A percentile compares a stretch with the other conserved stretches of the same genome.
Conservation (phyloP, 257 asterid genomes). For the Nemophila menziesii region DNA sequence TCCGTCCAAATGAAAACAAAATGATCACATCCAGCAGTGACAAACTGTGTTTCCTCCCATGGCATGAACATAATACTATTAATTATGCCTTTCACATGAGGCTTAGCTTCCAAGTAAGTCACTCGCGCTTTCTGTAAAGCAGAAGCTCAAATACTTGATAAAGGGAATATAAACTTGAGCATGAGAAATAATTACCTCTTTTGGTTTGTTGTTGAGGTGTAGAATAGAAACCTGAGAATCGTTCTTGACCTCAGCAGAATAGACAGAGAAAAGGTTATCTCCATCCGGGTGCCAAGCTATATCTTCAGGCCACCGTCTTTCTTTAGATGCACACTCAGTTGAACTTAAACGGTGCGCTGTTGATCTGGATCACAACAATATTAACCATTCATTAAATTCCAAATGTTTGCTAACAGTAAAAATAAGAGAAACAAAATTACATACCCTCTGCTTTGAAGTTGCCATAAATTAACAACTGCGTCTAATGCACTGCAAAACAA, state of each 20-base stretch:
- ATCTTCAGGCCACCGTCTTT: constrained; percentile 96
- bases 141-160: neutral
- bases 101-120: constrained; percentile 53
- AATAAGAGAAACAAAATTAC: constrained; percentile 3
- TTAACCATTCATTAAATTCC: constrained; percentile 7
- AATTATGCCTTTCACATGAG: constrained; percentile 72
- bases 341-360: constrained; percentile 50
- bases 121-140: constrained; percentile 36
- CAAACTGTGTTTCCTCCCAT: constrained; percentile 65
- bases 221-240: constrained; percentile 72
- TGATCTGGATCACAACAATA: constrained; percentile 44
- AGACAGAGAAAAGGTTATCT: constrained; percentile 56
- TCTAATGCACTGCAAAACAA: constrained; percentile 70
- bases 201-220: constrained; percentile 54
- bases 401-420: neutral
- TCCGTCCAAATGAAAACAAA: constrained; percentile 75
- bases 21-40: constrained; percentile 90
- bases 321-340: constrained; percentile 61
- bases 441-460: constrained; percentile 71
- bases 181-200: constrained; percentile 30
- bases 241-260: constrained; percentile 65
- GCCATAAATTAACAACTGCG: constrained; percentile 85
- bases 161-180: neutral
- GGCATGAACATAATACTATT: constrained; percentile 83
- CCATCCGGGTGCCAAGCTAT: constrained; percentile 96